A percentile compares a stretch with the other conserved stretches of the same genome.
Evolutionary conservation across 1,284 basidiomycete genomes (phyloP).

Genomic region (Bjerkandera adusta): DNA sequence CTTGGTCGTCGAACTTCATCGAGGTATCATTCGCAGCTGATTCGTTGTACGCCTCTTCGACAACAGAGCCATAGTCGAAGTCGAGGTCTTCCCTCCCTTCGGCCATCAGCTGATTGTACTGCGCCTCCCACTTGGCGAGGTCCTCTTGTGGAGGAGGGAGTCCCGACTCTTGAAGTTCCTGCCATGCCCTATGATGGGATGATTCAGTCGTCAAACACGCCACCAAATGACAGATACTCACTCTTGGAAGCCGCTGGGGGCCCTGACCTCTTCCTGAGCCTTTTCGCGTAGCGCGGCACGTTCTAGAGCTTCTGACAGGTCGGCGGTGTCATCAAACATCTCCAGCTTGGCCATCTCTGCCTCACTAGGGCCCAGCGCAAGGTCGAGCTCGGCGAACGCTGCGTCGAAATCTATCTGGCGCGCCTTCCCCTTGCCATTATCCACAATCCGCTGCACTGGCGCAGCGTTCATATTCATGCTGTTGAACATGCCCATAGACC

Average conservation of each 20-base stretch:
- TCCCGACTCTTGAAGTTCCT: conserved; percentile 55
- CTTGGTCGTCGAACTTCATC: conserved; percentile 64
- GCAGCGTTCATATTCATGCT: conserved; percentile 27
- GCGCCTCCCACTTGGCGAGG: conserved; percentile 84
- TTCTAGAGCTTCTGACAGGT: conserved; percentile 41
- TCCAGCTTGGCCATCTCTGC: conserved; percentile 49
- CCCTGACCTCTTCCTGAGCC: conserved; percentile 9
- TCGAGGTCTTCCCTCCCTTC: conserved; percentile 62
- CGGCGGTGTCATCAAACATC: conserved; percentile 47
- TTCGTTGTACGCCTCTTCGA: conserved; percentile 65
- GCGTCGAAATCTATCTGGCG: conserved; percentile 77
- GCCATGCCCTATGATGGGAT: conserved; percentile 48
- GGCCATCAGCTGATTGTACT: conserved; percentile 81
- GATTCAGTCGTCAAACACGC: conserved; percentile 6
- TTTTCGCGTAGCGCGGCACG: conserved; percentile 34
- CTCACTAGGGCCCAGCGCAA: conserved; percentile 43
- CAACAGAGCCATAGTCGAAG: conserved; percentile 53
- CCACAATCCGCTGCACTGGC: conserved; percentile 28
- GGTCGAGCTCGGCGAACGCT: conserved; percentile 64
- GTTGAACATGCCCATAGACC: conserved; percentile 28
- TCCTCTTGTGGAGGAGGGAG: conserved; percentile 59
- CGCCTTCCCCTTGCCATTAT: conserved; percentile 70
- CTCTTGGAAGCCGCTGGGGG: conserved; percentile 45
- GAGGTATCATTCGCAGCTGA: conserved; percentile 40
- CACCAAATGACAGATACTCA: conserved; percentile 25